phyloP scores from a whole-genome alignment of 257 asterid species.

The Ballota nigra region DNA sequence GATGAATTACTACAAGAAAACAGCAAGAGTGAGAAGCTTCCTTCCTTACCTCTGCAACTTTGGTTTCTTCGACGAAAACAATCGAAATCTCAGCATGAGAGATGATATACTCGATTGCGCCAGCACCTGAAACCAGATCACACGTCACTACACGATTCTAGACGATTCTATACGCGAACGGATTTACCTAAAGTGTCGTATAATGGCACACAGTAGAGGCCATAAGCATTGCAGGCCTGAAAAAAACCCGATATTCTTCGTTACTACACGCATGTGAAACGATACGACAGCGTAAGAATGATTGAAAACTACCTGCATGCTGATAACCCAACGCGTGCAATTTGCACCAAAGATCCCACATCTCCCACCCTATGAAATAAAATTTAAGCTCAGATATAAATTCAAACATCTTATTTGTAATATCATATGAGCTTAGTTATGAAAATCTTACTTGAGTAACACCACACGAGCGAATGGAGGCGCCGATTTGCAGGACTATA shows the following conservation, averaged over 20 bases:
- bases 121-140: conserved; percentile 55
- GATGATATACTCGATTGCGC: conserved; percentile 75
- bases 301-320: conserved; percentile 59
- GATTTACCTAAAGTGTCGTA: conserved; percentile 76
- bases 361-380: conserved; percentile 53
- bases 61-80: conserved; percentile 66
- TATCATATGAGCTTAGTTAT: neutral
- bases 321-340: conserved; percentile 71
- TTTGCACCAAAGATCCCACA: conserved; percentile 88
- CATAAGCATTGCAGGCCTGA: conserved; percentile 89
- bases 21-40: conserved; percentile 1
- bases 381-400: neutral
- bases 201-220: conserved; percentile 71
- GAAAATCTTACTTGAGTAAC: conserved; percentile 47
- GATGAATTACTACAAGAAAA: neutral
- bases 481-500: conserved; percentile 55
- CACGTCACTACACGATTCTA: neutral
- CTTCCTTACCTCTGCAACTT: conserved; percentile 56
- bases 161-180: neutral
- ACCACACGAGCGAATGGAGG: conserved; percentile 54
- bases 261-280: neutral
- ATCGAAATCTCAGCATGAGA: conserved; percentile 73
- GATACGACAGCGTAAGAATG: neutral
- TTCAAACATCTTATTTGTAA: neutral
- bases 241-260: neutral